These are phyloP conservation scores for Sclerotinia minor DNA, from an alignment of 2,329 filamentous ascomycete genomes.

Conservation along the genomic window DNA sequence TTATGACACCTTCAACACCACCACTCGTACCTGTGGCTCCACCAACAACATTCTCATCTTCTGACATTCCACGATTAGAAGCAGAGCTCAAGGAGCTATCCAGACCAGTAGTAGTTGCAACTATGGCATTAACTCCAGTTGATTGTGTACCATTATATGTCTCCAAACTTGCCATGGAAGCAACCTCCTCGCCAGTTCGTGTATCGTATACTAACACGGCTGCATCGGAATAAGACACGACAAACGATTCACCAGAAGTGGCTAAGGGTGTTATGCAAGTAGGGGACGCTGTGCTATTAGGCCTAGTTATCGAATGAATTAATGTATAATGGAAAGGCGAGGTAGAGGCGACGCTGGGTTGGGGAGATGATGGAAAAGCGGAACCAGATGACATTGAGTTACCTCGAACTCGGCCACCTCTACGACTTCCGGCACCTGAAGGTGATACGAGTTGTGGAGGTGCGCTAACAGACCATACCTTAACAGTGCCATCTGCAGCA, in stretches of 20 bases:
- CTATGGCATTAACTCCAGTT: slow-evolving; percentile 85
- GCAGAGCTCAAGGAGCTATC: slow-evolving; percentile 65
- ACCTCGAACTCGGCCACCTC: slow-evolving; percentile 76
- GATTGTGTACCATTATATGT: slow-evolving; percentile 87
- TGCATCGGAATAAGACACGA: slow-evolving; percentile 89
- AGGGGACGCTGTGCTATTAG: slow-evolving; percentile 70
- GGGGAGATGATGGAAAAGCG: slow-evolving; percentile 85
- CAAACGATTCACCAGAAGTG: slow-evolving; percentile 79
- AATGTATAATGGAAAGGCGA: slow-evolving; percentile 87
- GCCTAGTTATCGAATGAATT: slow-evolving; percentile 78
- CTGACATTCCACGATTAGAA: slow-evolving; percentile 59
- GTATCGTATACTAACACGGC: slow-evolving; percentile 92
- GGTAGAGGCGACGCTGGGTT: slow-evolving; percentile 80
- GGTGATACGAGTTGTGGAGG: slow-evolving; percentile 84
- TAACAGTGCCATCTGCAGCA: slow-evolving; percentile 84
- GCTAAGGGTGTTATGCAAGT: slow-evolving; percentile 94
- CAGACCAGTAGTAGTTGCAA: slow-evolving; percentile 79
- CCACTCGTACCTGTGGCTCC: slow-evolving; percentile 79
- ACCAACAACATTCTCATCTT: slow-evolving; percentile 74
- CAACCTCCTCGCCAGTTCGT: slow-evolving; percentile 79
- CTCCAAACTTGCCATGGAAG: slow-evolving; percentile 88
- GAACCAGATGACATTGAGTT: slow-evolving; percentile 95
- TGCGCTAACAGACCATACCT: slow-evolving; percentile 91
- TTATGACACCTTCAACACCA: slow-evolving; percentile 88
- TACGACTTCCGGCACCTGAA: slow-evolving; percentile 64